Conservation (phyloP, 2,329 filamentous ascomycete species). For the Dactylellina drechsleri region DNA sequence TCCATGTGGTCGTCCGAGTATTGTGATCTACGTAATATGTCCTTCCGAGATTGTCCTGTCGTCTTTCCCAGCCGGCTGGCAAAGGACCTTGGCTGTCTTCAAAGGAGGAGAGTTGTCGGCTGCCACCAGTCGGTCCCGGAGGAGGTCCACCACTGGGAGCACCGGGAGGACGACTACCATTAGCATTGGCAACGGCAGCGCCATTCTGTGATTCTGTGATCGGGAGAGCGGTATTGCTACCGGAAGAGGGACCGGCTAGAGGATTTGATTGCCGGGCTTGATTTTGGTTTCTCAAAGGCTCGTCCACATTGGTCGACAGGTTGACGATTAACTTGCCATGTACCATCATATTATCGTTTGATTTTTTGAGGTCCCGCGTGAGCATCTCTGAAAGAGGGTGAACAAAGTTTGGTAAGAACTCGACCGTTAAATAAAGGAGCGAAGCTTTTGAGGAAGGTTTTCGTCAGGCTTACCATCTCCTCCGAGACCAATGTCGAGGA, state of each 20-base stretch:
- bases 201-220: constrained; percentile 60
- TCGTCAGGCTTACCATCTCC: constrained; percentile 78
- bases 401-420: not conserved
- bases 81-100: constrained; percentile 94
- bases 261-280: constrained; percentile 35
- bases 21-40: constrained; percentile 99
- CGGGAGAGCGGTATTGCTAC: constrained; percentile 57
- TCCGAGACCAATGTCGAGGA: constrained; percentile 87
- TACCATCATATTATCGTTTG: constrained; percentile 95
- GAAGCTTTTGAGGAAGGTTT: constrained; percentile 7
- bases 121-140: constrained; percentile 62
- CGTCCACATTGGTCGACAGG: constrained; percentile 85
- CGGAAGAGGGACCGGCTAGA: constrained; percentile 57
- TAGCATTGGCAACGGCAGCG: constrained; percentile 62
- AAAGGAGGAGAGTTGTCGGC: constrained; percentile 82
- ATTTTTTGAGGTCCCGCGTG: constrained; percentile 95
- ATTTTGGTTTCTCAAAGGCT: constrained; percentile 69
- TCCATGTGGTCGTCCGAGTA: constrained; percentile 96
- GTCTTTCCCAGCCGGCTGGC: constrained; percentile 92
- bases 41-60: constrained; percentile 91
- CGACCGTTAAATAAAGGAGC: constrained; percentile 39
- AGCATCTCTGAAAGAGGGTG: constrained; percentile 78
- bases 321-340: constrained; percentile 98
- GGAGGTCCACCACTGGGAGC: constrained; percentile 61
- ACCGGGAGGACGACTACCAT: constrained; percentile 61